These are phyloP conservation scores for Ogataea sp. DNA, from an alignment of 805 yeast species.

Conservation along the genomic window DNA sequence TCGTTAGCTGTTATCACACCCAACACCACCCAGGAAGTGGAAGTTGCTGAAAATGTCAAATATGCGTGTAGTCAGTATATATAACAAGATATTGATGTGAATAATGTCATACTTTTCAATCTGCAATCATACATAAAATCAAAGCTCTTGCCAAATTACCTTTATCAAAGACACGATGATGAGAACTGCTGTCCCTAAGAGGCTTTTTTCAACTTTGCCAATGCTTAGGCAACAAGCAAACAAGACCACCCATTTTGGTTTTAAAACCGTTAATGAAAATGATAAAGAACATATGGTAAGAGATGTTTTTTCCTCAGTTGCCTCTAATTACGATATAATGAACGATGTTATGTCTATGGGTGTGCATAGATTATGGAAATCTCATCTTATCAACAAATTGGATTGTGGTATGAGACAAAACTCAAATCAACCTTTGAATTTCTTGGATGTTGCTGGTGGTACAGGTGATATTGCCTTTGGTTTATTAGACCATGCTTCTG, in stretches of 20 bases:
- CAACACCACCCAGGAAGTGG: too few relatives aligned
- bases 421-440: conserved; percentile 61
- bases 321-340: conserved; percentile 91
- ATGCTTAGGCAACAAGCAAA: not conserved
- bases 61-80: too few relatives aligned
- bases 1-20: too few relatives aligned
- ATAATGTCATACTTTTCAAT: not conserved
- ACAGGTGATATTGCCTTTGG: conserved; percentile 98
- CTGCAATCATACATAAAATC: not conserved
- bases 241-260: conserved; percentile 89
- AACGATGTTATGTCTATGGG: conserved; percentile 98
- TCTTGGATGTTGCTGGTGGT: conserved; percentile 97
- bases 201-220: not conserved
- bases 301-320: conserved; percentile 89
- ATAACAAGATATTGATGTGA: too few relatives aligned
- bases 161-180: not conserved
- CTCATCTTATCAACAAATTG: conserved; percentile 75
- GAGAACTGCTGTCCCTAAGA: not conserved
- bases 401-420: conserved; percentile 95
- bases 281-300: conserved; percentile 81
- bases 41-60: too few relatives aligned
- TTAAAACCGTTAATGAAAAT: conserved; percentile 65
- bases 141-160: too few relatives aligned
- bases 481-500: conserved; percentile 81
- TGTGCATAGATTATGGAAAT: conserved; percentile 91